Evolutionary conservation across 164 flowering plant genomes (phyloP).

Genomic region (Hamamelis virginiana): DNA sequence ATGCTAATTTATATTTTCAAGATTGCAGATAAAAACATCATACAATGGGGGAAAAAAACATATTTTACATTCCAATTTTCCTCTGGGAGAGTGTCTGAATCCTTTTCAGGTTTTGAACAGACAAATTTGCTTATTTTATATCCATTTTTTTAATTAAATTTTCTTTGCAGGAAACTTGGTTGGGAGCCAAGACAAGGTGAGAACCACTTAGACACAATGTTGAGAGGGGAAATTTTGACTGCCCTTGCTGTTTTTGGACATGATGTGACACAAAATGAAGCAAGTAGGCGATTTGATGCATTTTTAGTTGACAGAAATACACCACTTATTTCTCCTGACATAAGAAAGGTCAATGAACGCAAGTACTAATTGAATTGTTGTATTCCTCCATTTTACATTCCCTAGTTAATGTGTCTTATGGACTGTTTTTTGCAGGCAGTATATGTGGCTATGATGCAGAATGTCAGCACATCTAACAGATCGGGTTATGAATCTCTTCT

Average conservation of each 20-base stretch:
- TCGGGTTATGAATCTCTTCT: conserved; percentile 79
- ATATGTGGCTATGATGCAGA: conserved; percentile 83
- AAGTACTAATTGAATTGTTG: background rate
- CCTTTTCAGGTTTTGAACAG: background rate
- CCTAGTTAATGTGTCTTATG: conserved; percentile 1
- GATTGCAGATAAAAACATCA: too few relatives aligned
- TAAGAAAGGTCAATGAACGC: conserved; percentile 59
- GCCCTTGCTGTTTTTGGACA: conserved; percentile 81
- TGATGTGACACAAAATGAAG: conserved; percentile 65
- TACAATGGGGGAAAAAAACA: background rate
- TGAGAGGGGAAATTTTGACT: conserved; percentile 88
- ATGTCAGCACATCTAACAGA: conserved; percentile 59
- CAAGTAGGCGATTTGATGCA: conserved; percentile 63
- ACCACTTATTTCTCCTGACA: conserved; percentile 81
- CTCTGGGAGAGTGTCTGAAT: background rate
- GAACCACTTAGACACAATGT: conserved; percentile 87
- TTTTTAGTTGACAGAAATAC: conserved; percentile 79
- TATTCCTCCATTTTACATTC: background rate
- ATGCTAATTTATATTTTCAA: too few relatives aligned
- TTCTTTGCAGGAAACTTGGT: conserved; percentile 70
- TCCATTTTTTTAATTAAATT: background rate
- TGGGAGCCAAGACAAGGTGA: conserved; percentile 88
- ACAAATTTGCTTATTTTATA: background rate
- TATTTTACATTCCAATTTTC: background rate
- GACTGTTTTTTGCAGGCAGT: conserved; percentile 61